A percentile compares a stretch with the other conserved stretches of the same genome.
Evolutionary conservation across 495 filamentous ascomycete species (phyloP).

Genomic region (Penicillium macrosclerotiorum): DNA sequence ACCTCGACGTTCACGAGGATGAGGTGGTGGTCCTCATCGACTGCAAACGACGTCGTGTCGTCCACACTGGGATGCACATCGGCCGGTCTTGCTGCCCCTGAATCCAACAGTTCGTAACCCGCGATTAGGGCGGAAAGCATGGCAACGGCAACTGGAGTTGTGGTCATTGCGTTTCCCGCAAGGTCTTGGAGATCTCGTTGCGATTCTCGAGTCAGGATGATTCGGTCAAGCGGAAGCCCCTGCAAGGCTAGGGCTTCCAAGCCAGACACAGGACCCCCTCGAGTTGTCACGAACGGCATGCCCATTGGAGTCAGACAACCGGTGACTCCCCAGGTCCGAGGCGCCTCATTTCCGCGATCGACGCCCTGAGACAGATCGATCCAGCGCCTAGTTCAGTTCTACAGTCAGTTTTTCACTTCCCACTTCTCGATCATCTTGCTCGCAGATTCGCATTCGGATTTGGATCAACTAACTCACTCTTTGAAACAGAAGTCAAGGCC

Average conservation of each 20-base stretch:
- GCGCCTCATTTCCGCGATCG: slow-evolving; percentile 51
- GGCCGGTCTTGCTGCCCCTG: not conserved
- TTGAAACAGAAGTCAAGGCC: slow-evolving; percentile 64
- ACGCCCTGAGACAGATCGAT: slow-evolving; percentile 77
- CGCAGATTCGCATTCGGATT: too few relatives aligned
- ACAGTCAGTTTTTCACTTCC: too few relatives aligned
- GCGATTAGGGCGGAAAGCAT: slow-evolving; percentile 55
- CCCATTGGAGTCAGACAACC: slow-evolving; percentile 72
- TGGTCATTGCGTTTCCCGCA: slow-evolving; percentile 83
- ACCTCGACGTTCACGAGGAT: slow-evolving; percentile 7
- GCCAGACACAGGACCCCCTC: slow-evolving; percentile 62
- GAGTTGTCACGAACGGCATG: slow-evolving; percentile 59
- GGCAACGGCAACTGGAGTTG: slow-evolving; percentile 67
- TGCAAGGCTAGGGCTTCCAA: slow-evolving; percentile 68
- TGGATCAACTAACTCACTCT: slow-evolving; percentile 42
- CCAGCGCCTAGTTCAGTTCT: slow-evolving; percentile 44
- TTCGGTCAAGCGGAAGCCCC: slow-evolving; percentile 62
- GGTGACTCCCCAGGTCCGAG: slow-evolving; percentile 53
- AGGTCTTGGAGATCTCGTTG: slow-evolving; percentile 67
- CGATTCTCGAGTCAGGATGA: slow-evolving; percentile 63
- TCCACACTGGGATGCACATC: not conserved
- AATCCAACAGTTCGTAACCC: slow-evolving; percentile 34
- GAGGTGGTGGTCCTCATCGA: slow-evolving; percentile 6
- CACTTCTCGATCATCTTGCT: not conserved
- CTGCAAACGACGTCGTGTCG: not conserved